Base-by-base conservation (phyloP, 257 asterid genomes). In the Solanum etuberosum region DNA sequence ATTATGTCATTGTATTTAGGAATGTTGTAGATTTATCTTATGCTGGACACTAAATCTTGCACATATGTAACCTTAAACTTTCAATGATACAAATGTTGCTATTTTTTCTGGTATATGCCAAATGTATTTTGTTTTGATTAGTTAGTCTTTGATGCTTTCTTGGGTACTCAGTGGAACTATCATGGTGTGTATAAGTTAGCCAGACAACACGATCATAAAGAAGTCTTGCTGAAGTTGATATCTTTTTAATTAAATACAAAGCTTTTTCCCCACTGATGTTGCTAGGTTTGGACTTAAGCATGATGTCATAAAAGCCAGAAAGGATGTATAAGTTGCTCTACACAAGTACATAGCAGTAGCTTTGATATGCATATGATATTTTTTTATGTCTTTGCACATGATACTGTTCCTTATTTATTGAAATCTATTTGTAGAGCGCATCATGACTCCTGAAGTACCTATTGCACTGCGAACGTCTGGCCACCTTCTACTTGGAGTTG, bases 401-500 rank as follows among this genome's bases (percentile, higher is more conserved):
- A 61, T 25, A 54, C 74, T 63, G 51, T 59, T 83, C 59, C 74
- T 84, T 57, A 37, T 35, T 65, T 63, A 0, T 40, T 89, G 86
- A 74, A 61, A 61, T 67, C 32, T 71, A 76, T 87, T 89, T 86
- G 34, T 94, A 97, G 99, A 95, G 87, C 89, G 91, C 72, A 96
- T 96, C 87, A 92, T 97, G 94, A 87, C 83, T 80, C 98, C 99
- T 9, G 96, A 93, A 87, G 94, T 93, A 88, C 98, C 99, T 9
- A 93, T 97, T 91, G 99, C 99, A 0, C 89, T 97, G 89, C 95
- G 99, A 90, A 92, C 93, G 94, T 97, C 98, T 4, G 96, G 97
- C 31, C 99, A 97, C 91, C 98, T 97, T 87, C 90, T 97, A 81
- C 97, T 96, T 71, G 99, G 99, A n/a, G 94, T 97, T 88, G 99